Evolutionary conservation across 192 early-diverging fungal species (phyloP), one percentile per base, ranked within the genome.

Genomic region (Coemansia sp.): DNA sequence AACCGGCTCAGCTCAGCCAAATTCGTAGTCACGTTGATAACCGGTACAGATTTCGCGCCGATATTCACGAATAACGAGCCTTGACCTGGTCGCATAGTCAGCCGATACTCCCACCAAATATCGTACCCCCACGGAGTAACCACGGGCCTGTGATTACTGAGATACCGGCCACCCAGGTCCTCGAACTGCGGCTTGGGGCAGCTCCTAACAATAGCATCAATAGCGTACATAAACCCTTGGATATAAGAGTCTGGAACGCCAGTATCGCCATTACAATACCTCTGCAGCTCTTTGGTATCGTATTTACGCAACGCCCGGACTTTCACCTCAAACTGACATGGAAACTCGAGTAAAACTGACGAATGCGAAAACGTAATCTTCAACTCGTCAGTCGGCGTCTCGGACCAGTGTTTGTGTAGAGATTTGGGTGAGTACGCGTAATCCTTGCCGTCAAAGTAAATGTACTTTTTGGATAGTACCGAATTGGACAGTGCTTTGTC

Each of bases 61-160:
- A 79, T 61, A 8, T 46, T 71, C 11, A 71, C 50, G 22, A 66
- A 66, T 15, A 74, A 33, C 2, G 33, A n/a, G 1, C 49, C 34
- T 5, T 40, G 61, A 2, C 68, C 61, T 13, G 72, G 49, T 9
- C 69, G 64, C 29, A 72, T 41, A 1, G 80, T 74, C 33, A 62
- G 44, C 13, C 68, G 68, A 62, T 77, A 74, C 36, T 69, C 69
- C 80, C 80, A 82, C 64, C 66, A 67, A 22, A 77, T 50, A 3
- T 73, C 72, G 50, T 62, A 76, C 29, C 75, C 80, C 9, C 40
- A 57, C 8, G 24, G 31, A 4, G 68, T 73, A 13, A 11, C 3
- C 5, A 70, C 40, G 0, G 27, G 18, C 9, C 31, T 22, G 5
- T 65, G 34, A 1, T n/a, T 5, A 11, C 36, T 15, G n/a, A 69